phyloP scores from a whole-genome alignment of 2,329 filamentous ascomycete genomes.

The Cladophialophora bantiana region DNA sequence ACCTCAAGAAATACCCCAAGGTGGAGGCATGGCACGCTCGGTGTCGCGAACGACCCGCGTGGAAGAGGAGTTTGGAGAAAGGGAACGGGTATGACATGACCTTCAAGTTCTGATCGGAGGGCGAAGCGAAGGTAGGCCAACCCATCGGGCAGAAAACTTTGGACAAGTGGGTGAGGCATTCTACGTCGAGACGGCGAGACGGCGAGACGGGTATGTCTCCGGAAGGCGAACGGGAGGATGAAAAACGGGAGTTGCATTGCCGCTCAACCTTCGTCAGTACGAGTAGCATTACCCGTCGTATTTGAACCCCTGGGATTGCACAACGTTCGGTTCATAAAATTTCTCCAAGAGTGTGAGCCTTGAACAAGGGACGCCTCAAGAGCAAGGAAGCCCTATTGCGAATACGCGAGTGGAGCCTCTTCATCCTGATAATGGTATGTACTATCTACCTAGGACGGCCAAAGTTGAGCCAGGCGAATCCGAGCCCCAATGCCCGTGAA shows the following conservation, averaged over 20 bases:
- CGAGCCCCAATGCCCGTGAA: background rate
- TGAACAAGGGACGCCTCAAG: background rate
- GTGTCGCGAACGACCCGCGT: conserved; percentile 35
- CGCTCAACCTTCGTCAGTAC: background rate
- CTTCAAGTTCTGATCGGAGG: conserved; percentile 11
- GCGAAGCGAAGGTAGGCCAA: background rate
- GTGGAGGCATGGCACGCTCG: conserved; percentile 36
- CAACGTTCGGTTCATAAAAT: background rate
- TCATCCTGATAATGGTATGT: too few species aligned
- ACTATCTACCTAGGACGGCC: background rate
- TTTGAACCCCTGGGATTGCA: background rate
- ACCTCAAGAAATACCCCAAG: conserved; percentile 33
- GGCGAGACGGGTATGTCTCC: background rate
- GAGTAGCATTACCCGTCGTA: background rate
- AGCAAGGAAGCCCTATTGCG: background rate
- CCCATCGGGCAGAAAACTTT: background rate
- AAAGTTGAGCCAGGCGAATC: background rate
- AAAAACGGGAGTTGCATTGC: background rate
- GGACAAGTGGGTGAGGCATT: background rate
- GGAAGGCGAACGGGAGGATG: background rate
- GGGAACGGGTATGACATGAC: conserved; percentile 36
- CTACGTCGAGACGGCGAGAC: background rate
- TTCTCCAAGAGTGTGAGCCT: background rate
- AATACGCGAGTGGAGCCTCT: too few species aligned
- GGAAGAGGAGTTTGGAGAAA: conserved; percentile 40